Conservation (phyloP, 176 grass and related monocot species). For the Urochloa ruziziensis region DNA sequence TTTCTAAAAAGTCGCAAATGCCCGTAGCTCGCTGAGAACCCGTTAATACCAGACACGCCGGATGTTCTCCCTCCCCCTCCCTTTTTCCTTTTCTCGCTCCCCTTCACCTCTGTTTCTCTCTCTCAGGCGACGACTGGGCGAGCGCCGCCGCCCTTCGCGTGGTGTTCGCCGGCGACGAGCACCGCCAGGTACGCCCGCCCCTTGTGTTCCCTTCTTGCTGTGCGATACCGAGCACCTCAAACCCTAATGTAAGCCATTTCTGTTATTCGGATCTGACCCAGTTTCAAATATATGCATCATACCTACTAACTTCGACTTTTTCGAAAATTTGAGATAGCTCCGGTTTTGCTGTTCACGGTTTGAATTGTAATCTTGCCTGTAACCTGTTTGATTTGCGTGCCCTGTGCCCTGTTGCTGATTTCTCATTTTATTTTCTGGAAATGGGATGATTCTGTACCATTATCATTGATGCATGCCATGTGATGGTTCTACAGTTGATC, state of each 20-base stretch:
- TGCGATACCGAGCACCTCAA: neutral
- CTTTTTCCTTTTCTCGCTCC: neutral
- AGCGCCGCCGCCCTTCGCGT: neutral
- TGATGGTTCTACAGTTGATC: constrained; percentile 20
- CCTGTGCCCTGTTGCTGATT: neutral
- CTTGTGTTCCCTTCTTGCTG: neutral
- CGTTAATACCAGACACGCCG: neutral
- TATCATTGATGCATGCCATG: constrained; percentile 15
- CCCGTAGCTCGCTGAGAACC: neutral
- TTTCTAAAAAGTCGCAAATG: neutral
- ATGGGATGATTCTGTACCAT: constrained; percentile 6
- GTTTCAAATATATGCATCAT: neutral
- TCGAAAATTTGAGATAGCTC: neutral
- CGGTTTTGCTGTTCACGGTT: neutral
- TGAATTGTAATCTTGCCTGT: neutral
- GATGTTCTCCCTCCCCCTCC: neutral
- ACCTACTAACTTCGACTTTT: neutral
- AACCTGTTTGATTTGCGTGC: constrained; percentile 11
- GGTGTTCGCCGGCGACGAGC: neutral
- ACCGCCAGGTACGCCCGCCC: neutral
- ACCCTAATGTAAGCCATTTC: neutral
- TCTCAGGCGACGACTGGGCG: too few relatives aligned
- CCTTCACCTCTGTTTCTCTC: neutral
- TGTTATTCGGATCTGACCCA: constrained; percentile 4
- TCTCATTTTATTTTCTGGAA: neutral